These are phyloP conservation scores for Talaromyces adpressus DNA, from an alignment of 495 filamentous ascomycete genomes.

Conservation along the genomic window DNA sequence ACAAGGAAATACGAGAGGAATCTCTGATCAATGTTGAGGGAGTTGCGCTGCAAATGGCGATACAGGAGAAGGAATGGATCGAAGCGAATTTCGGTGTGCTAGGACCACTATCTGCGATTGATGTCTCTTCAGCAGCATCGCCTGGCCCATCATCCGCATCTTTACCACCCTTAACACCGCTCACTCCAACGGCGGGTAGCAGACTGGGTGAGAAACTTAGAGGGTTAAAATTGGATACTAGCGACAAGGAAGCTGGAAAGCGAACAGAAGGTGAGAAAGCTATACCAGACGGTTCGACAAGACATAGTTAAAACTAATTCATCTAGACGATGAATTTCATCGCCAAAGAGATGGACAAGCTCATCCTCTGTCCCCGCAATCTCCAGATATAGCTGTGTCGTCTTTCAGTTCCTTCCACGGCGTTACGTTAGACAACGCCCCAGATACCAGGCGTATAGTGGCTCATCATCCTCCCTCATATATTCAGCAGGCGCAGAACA, in stretches of 20 bases:
- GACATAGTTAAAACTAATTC: no score
- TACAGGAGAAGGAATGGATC: constrained; percentile 76
- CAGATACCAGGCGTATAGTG: constrained; percentile 26
- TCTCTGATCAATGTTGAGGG: constrained; percentile 63
- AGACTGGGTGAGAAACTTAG: constrained; percentile 68
- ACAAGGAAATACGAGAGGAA: constrained; percentile 62
- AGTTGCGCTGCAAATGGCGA: constrained; percentile 71
- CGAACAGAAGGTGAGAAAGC: constrained; percentile 35
- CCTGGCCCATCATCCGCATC: constrained; percentile 14
- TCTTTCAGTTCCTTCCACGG: constrained; percentile 54
- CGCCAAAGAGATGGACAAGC: constrained; percentile 6
- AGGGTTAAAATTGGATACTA: constrained; percentile 69
- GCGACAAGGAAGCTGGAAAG: constrained; percentile 48
- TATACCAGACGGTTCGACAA: not conserved
- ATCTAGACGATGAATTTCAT: not conserved
- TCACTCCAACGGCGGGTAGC: constrained; percentile 52
- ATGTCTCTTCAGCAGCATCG: constrained; percentile 8
- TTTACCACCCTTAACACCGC: constrained; percentile 44
- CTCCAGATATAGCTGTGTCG: constrained; percentile 58
- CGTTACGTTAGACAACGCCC: constrained; percentile 15
- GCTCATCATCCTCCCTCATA: constrained; percentile 34
- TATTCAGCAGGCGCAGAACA: constrained; percentile 33
- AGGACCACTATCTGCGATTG: constrained; percentile 19
- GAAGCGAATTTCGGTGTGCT: constrained; percentile 66
- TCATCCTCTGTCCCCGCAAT: constrained; percentile 53